Conservation (phyloP, 371 early-diverging fungal genomes). For the Mucor circinelloides region DNA sequence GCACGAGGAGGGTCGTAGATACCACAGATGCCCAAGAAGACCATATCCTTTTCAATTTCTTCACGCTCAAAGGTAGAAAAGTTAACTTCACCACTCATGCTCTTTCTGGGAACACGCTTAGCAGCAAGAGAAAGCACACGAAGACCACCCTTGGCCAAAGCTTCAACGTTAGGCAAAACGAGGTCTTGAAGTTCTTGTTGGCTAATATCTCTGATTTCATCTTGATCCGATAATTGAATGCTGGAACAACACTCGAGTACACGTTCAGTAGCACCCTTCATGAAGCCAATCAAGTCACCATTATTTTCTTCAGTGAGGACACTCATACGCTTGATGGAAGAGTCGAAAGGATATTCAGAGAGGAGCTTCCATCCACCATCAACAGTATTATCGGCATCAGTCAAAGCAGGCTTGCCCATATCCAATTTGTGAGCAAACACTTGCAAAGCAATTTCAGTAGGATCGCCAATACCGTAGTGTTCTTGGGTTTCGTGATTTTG, state of each 20-base stretch:
- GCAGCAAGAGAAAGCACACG: conserved; percentile 56
- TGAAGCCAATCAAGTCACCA: conserved; percentile 50
- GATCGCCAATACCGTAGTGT: conserved; percentile 79
- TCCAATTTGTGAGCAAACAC: conserved; percentile 76
- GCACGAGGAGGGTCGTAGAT: conserved; percentile 92
- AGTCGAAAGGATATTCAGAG: conserved; percentile 83
- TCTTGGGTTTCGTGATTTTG: conserved; percentile 59
- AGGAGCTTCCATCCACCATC: conserved; percentile 61
- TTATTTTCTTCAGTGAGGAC: conserved; percentile 70
- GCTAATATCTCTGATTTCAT: conserved; percentile 35
- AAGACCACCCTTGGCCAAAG: conserved; percentile 70
- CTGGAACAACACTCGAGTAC: conserved; percentile 63
- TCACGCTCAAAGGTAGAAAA: conserved; percentile 56
- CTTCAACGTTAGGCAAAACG: conserved; percentile 57
- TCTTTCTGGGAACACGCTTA: conserved; percentile 43
- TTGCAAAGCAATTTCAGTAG: conserved; percentile 80
- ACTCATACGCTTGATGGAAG: conserved; percentile 91
- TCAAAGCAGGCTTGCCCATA: conserved; percentile 63
- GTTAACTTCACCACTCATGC: conserved; percentile 30
- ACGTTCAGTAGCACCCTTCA: conserved; percentile 82
- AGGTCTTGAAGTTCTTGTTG: conserved; percentile 50
- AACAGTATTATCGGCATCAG: conserved; percentile 22
- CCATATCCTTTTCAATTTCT: conserved; percentile 71
- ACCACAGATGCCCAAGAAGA: conserved; percentile 89
- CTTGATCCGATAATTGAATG: conserved; percentile 52